phyloP scores from a whole-genome alignment of 441 rosid genomes.

The Pelargonium exstipulatum region DNA sequence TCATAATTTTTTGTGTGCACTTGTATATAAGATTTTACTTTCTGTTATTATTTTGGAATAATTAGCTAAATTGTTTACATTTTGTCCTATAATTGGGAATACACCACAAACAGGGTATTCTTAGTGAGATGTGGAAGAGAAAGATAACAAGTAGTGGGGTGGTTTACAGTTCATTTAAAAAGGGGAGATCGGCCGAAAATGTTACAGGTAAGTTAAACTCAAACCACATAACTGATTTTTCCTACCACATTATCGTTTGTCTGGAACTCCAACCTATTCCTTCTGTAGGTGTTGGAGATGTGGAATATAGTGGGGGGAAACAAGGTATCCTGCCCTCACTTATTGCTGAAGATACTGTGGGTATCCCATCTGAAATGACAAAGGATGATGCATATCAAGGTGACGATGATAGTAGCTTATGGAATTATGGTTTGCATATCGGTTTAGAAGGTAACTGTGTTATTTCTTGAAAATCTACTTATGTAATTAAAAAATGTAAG shows the following conservation, averaged over 20 bases:
- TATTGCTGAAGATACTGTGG: conserved; percentile 25
- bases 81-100: not conserved
- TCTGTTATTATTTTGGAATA: not conserved
- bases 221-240: not conserved
- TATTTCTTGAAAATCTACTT: not conserved
- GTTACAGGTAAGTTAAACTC: conserved; percentile 31
- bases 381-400: conserved; percentile 26
- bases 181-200: conserved; percentile 42
- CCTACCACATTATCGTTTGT: not conserved
- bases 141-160: conserved; percentile 58
- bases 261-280: not conserved
- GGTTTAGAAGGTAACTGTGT: conserved; percentile 26
- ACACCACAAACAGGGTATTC: conserved; percentile 40
- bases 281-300: conserved; percentile 19
- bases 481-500: not conserved
- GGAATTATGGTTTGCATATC: conserved; percentile 21
- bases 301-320: conserved; percentile 35
- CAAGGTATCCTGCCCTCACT: conserved; percentile 24
- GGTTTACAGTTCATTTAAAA: conserved; percentile 35
- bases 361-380: conserved; percentile 25
- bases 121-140: conserved; percentile 65
- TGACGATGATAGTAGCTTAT: conserved; percentile 16
- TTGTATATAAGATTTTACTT: not conserved
- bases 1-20: not conserved
- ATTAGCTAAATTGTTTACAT: not conserved